phyloP scores from a whole-genome alignment of 129 eudicot species.

The Artemisia argyi region DNA sequence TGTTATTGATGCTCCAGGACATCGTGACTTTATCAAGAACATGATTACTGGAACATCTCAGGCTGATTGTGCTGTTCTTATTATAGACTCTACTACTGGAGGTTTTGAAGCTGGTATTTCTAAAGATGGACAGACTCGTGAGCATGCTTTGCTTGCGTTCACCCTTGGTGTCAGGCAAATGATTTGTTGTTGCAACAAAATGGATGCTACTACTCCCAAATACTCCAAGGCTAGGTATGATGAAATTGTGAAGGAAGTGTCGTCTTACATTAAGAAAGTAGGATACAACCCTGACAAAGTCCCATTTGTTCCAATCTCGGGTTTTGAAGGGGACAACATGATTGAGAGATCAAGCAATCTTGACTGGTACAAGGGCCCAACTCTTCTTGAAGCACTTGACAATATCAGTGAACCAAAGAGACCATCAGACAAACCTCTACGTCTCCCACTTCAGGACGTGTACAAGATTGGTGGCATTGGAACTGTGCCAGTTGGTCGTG shows the following conservation, averaged over 20 bases:
- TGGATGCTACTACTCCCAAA: slow-evolving; percentile 49
- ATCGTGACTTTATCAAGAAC: slow-evolving; percentile 43
- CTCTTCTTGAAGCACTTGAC: slow-evolving; percentile 46
- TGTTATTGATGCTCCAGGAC: slow-evolving; percentile 63
- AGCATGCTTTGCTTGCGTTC: slow-evolving; percentile 44
- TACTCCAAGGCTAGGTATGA: slow-evolving; percentile 44
- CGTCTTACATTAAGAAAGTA: slow-evolving; percentile 40
- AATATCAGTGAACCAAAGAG: slow-evolving; percentile 38
- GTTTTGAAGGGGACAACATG: slow-evolving; percentile 39
- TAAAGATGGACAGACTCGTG: slow-evolving; percentile 45
- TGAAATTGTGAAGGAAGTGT: slow-evolving; percentile 41
- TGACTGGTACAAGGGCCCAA: slow-evolving; percentile 51
- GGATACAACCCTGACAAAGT: slow-evolving; percentile 41
- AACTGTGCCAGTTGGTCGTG: slow-evolving; percentile 47
- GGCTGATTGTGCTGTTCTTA: slow-evolving; percentile 42
- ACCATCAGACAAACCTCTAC: slow-evolving; percentile 46
- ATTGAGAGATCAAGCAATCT: slow-evolving; percentile 41
- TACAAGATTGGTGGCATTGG: slow-evolving; percentile 49
- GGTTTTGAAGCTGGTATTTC: slow-evolving; percentile 48
- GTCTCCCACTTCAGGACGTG: slow-evolving; percentile 49
- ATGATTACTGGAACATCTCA: slow-evolving; percentile 43
- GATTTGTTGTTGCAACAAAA: slow-evolving; percentile 47
- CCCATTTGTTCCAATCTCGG: slow-evolving; percentile 40
- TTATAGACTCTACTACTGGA: slow-evolving; percentile 46
- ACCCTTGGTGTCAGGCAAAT: slow-evolving; percentile 48